phyloP scores from a whole-genome alignment of 352 stramenopile species.

The Pythium graminicola region DNA sequence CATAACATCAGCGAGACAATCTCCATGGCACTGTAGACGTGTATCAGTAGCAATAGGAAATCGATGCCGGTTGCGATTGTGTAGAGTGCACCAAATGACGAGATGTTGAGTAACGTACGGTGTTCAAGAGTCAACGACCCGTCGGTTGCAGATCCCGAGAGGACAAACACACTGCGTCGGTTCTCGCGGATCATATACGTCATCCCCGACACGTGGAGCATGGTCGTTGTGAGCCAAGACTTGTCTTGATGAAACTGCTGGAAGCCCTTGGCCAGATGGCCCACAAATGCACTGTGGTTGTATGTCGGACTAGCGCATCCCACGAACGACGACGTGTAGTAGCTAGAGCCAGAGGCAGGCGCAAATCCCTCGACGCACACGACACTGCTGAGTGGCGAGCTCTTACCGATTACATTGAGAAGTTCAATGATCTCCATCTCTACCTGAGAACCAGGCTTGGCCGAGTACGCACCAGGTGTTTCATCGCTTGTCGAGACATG shows the following conservation, averaged over 20 bases:
- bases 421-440: constrained; percentile 25
- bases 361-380: constrained; percentile 23
- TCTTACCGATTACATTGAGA: constrained; percentile 23
- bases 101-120: constrained; percentile 24
- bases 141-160: neutral
- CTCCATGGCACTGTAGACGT: constrained; percentile 17
- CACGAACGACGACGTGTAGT: constrained; percentile 20
- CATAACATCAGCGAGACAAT: constrained; percentile 20
- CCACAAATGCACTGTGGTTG: constrained; percentile 22
- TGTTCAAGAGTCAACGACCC: constrained; percentile 11
- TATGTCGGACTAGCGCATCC: constrained; percentile 20
- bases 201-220: constrained; percentile 25
- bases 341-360: neutral
- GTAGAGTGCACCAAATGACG: constrained; percentile 22
- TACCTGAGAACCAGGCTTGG: constrained; percentile 9
- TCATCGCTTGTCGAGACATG: neutral
- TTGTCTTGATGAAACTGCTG: constrained; percentile 25
- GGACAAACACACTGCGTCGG: constrained; percentile 14
- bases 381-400: constrained; percentile 10
- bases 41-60: constrained; percentile 17
- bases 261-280: constrained; percentile 11
- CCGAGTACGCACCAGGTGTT: constrained; percentile 9
- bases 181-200: constrained; percentile 28
- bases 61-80: constrained; percentile 20
- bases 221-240: constrained; percentile 21